Base-by-base conservation (phyloP, 1,139 yeast genomes). In the Sugiyamaella xylanicola region DNA sequence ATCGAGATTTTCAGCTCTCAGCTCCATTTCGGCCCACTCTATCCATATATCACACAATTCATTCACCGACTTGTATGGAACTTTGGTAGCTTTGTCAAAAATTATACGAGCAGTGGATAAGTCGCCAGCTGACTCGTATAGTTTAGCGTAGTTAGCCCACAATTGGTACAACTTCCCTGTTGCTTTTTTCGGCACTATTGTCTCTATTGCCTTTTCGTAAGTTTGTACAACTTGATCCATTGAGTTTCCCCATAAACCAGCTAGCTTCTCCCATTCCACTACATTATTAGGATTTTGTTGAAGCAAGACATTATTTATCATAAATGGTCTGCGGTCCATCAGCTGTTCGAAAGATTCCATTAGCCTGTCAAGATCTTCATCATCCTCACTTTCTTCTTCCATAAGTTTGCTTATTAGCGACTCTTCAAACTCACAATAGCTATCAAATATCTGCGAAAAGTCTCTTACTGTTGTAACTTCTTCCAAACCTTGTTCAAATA, bases 21-120 rank as follows among this genome's bases (percentile, higher is more conserved):
- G 64, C 53, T 82, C 84, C 70, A 84, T 71, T 59, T 86, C 89
- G 20, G 87, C 77, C 97, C 97, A 91, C 42, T 77, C 79, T 29
- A 82, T 74, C 78, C 91, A 89, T 2, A 90, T 69, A 2, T 79
- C 79, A 1, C 86, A 88, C 41, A 90, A 71, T 58, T 90, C 96
- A 35, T 82, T 81, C 1, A 83, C 74, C 17, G 77, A 72, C 29
- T 75, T 78, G 69, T 79, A 90, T 11, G 91, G 92, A 0, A 93
- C 93, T 53, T 84, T 82, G 0, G 83, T 75, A 0, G 95, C 86
- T 57, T 85, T 85, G 41, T 83, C 81, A 56, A 79, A 81, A 13
- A 91, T 80, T 13, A 80, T 74, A 59, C 87, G 73, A 0, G 95
- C 90, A 0, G 90, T 82, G 9, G 54, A 47, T n/a, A 65, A 4